phyloP scores from a whole-genome alignment of 371 early-diverging fungal genomes.

The Apophysomyces trapeziformis region DNA sequence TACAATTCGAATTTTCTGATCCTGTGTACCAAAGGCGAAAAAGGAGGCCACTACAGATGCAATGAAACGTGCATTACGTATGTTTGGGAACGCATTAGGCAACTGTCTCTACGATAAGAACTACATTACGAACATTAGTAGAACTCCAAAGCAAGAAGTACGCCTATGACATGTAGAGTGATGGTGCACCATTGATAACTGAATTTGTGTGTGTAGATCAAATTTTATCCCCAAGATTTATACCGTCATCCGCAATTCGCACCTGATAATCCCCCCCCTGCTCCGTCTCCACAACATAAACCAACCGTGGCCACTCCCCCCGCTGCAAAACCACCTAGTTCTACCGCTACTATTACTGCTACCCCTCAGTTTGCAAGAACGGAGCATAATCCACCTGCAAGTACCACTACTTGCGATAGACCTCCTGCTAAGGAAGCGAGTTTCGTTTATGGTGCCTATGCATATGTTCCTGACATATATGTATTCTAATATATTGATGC shows the following conservation, averaged over 20 bases:
- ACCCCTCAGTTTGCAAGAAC: not conserved
- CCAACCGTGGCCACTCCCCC: not conserved
- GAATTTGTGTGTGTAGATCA: constrained; percentile 18
- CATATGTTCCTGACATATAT: not conserved
- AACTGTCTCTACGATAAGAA: constrained; percentile 96
- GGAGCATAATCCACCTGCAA: not conserved
- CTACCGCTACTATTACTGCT: not conserved
- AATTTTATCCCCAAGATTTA: constrained; percentile 26
- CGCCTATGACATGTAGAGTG: not conserved
- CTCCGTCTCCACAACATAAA: not conserved
- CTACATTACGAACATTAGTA: constrained; percentile 65
- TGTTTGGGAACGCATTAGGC: constrained; percentile 96
- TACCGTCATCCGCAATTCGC: constrained; percentile 34
- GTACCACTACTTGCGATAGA: not conserved
- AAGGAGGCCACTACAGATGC: constrained; percentile 99
- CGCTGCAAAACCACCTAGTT: not conserved
- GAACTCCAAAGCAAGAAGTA: constrained; percentile 41
- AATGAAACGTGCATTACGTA: constrained; percentile 90
- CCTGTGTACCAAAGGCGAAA: constrained; percentile 61
- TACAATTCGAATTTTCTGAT: not conserved
- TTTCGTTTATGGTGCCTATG: constrained; percentile 1
- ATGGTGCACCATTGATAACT: not conserved
- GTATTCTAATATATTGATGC: not conserved
- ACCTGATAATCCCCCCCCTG: not conserved
- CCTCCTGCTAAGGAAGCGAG: not conserved